Conservation (phyloP, 2,329 filamentous ascomycete genomes). For the Stemphylium vesicarium region DNA sequence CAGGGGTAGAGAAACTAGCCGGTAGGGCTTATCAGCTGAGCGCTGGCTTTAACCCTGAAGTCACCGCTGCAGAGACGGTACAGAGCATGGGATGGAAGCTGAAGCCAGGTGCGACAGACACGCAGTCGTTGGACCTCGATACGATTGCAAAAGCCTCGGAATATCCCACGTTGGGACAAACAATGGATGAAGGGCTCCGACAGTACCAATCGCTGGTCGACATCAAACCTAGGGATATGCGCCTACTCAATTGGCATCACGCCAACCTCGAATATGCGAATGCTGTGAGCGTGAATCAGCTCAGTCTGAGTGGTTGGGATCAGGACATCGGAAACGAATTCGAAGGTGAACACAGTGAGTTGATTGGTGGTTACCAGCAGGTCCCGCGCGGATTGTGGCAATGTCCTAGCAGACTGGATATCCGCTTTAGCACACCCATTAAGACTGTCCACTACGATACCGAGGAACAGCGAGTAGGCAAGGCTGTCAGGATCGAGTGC, state of each 20-base stretch:
- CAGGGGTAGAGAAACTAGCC: conserved; percentile 66
- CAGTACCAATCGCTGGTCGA: conserved; percentile 87
- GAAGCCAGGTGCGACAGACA: conserved; percentile 65
- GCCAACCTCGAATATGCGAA: conserved; percentile 98
- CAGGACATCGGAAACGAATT: conserved; percentile 98
- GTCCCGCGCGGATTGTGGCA: conserved; percentile 86
- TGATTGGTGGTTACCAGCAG: conserved; percentile 92
- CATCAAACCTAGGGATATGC: conserved; percentile 82
- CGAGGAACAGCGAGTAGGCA: conserved; percentile 22
- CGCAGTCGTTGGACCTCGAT: conserved; percentile 74
- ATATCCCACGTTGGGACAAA: conserved; percentile 81
- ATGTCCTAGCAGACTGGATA: conserved; percentile 76
- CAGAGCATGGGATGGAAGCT: conserved; percentile 83
- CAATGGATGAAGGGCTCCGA: conserved; percentile 87
- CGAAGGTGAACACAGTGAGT: conserved; percentile 91
- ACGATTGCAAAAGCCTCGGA: conserved; percentile 65
- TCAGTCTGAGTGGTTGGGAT: conserved; percentile 93
- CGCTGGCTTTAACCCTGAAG: conserved; percentile 70
- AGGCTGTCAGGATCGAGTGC: conserved; percentile 60
- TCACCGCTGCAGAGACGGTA: conserved; percentile 78
- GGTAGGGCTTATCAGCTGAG: conserved; percentile 73
- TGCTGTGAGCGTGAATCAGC: conserved; percentile 81
- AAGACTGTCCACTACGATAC: conserved; percentile 70
- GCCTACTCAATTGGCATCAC: conserved; percentile 96
- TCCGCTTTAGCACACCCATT: conserved; percentile 76